Base-by-base conservation (phyloP, 139 green algal species). In the Closterium sp. region DNA sequence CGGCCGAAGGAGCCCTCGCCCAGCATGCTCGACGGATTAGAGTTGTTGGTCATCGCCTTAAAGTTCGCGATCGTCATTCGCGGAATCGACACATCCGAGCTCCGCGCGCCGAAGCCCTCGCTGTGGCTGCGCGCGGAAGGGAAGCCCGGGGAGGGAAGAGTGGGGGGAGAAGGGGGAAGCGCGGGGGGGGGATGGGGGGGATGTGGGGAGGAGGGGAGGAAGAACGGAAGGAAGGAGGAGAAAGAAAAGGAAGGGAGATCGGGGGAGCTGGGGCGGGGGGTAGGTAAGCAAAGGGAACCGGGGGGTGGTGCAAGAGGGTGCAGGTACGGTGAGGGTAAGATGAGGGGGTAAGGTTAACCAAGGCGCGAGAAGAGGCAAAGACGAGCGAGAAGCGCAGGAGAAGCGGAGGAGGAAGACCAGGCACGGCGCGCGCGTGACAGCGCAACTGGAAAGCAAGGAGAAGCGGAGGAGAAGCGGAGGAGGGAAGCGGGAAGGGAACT, bases 1-100 rank as follows among this genome's bases (percentile, higher is more conserved):
- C 92, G 92, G 27, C 92, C 92, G 84, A 88, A 94, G 9, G 92
- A 94, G 24, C 92, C 92, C 85, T 94, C 92, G 11, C 92, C 92
- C n/a, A 93, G 86, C 32, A 93, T 89, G 31, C 30, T 29, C 31
- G 62, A 87, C 24, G 85, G 34, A 24, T 31, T 38, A 29, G 93
- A 94, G 88, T 94, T 93, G 50, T 94, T 84, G 9, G 92, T 94
- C 31, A 90, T 30, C 24, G 91, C 79, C 31, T 92, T 93, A 2
- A 94, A 92, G 21, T 94, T 88, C 22, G 28, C 28, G 21, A 87
- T 87, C 28, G 28, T 24, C 85, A 87, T 30, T 9, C 85, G 85
- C 28, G 85, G 85, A 28, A 87, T 27, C n/a, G 28, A 31, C 27
- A 87, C 27, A 27, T 87, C 85, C 85, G 28, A 22, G 62, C 27